A percentile compares a stretch with the other conserved stretches of the same genome.
These are phyloP conservation scores for Dendrobium officinale DNA, from an alignment of 106 monocot species.

Conservation along the genomic window DNA sequence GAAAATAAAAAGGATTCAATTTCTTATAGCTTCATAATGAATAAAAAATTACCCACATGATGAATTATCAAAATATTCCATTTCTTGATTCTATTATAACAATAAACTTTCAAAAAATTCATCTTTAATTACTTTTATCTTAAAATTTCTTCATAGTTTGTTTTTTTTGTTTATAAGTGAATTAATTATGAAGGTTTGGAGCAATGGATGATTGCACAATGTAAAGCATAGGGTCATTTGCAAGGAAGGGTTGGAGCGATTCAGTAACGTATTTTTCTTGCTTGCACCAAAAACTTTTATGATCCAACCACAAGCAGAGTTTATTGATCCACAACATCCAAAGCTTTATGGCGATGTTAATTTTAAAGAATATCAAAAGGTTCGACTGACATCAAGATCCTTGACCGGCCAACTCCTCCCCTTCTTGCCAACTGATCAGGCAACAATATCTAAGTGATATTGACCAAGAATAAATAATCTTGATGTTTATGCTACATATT, in stretches of 20 bases:
- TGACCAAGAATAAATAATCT: no score
- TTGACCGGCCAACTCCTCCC: conserved; percentile 28
- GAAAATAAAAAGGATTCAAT: no score
- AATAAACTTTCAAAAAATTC: no score
- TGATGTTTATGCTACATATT: no score
- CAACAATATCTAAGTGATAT: not conserved
- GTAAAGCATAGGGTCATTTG: conserved; percentile 53
- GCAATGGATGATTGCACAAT: conserved; percentile 55
- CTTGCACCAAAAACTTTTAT: conserved; percentile 44
- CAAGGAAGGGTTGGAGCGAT: conserved; percentile 18
- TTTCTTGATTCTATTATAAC: no score
- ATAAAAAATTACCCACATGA: no score
- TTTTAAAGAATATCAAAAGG: conserved; percentile 33
- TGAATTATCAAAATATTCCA: no score
- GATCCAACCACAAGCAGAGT: conserved; percentile 24
- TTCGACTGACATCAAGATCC: conserved; percentile 19
- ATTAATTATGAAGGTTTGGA: conserved; percentile 29
- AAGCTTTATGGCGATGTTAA: conserved; percentile 18
- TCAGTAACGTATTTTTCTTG: conserved; percentile 46
- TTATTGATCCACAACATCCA: conserved; percentile 30
- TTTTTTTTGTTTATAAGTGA: no score
- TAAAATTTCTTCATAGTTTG: no score
- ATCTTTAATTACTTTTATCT: no score
- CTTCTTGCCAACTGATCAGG: not conserved
- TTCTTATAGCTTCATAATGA: no score